These are phyloP conservation scores for Monosporozyma siamensis DNA, from an alignment of 805 yeast genomes.

Conservation along the genomic window DNA sequence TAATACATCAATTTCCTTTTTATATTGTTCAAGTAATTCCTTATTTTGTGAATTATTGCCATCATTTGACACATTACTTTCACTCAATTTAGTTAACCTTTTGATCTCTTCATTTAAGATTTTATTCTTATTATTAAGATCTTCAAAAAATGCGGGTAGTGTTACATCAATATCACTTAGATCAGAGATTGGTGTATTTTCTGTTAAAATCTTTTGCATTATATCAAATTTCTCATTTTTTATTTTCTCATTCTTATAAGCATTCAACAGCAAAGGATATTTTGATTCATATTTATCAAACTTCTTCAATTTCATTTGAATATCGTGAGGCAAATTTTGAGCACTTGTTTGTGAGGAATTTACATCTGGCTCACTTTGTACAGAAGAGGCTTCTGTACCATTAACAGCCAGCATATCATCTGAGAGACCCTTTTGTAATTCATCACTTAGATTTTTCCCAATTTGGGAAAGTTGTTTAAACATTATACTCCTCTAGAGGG, in stretches of 20 bases:
- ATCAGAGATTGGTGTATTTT: constrained; percentile 70
- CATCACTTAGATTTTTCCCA: constrained; percentile 56
- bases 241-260: constrained; percentile 73
- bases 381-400: background rate
- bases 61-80: background rate
- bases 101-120: constrained; percentile 61
- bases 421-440: constrained; percentile 38
- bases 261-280: constrained; percentile 76
- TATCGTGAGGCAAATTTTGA: constrained; percentile 43
- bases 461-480: constrained; percentile 51
- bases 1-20: background rate
- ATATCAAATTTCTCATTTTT: constrained; percentile 47
- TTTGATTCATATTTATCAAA: constrained; percentile 82
- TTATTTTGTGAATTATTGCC: background rate
- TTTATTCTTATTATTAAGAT: constrained; percentile 49
- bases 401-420: constrained; percentile 16
- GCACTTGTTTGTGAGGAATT: constrained; percentile 7
- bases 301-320: constrained; percentile 58
- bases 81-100: constrained; percentile 26
- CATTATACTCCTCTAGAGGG: constrained; percentile 33
- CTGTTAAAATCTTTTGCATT: constrained; percentile 65
- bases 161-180: constrained; percentile 64
- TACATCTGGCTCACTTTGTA: background rate
- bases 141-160: constrained; percentile 59
- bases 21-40: background rate